These are phyloP conservation scores for Myriosclerotinia curreyana DNA, from an alignment of 2,329 filamentous ascomycete genomes.

Conservation along the genomic window DNA sequence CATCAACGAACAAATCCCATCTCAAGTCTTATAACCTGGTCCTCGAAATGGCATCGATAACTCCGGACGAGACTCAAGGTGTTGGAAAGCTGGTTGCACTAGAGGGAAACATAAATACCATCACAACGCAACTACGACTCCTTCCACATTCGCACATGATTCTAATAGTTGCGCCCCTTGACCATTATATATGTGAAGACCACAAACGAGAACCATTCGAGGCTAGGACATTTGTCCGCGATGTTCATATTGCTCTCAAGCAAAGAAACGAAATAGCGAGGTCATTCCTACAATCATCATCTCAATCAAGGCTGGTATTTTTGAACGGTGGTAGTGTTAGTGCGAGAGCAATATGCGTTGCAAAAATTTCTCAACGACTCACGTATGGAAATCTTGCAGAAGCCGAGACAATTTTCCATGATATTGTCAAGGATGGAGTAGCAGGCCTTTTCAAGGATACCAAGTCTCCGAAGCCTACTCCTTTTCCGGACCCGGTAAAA, in stretches of 20 bases:
- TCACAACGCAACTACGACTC: slow-evolving; percentile 58
- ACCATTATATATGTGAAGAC: slow-evolving; percentile 29
- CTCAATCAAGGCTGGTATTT: slow-evolving; percentile 53
- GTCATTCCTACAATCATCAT: slow-evolving; percentile 50
- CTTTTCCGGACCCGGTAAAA: background rate
- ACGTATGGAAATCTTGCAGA: slow-evolving; percentile 49
- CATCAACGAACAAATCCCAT: background rate
- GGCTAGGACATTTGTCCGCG: slow-evolving; percentile 45
- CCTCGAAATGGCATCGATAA: slow-evolving; percentile 20
- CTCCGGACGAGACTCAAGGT: background rate
- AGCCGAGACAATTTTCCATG: slow-evolving; percentile 52
- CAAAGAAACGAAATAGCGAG: slow-evolving; percentile 49
- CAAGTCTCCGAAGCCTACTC: background rate
- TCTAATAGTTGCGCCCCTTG: slow-evolving; percentile 49
- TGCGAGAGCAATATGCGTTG: slow-evolving; percentile 54
- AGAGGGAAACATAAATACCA: slow-evolving; percentile 53
- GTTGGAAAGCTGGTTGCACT: slow-evolving; percentile 56
- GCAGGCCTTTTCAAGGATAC: slow-evolving; percentile 38
- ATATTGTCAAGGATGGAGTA: slow-evolving; percentile 51
- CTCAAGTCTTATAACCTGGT: background rate
- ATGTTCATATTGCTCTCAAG: slow-evolving; percentile 50
- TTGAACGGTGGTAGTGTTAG: slow-evolving; percentile 57
- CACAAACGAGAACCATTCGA: slow-evolving; percentile 41
- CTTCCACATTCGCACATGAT: slow-evolving; percentile 58
- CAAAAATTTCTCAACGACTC: slow-evolving; percentile 51